Conservation (phyloP, 2,329 filamentous ascomycete species). For the Pseudonectria buxi region DNA sequence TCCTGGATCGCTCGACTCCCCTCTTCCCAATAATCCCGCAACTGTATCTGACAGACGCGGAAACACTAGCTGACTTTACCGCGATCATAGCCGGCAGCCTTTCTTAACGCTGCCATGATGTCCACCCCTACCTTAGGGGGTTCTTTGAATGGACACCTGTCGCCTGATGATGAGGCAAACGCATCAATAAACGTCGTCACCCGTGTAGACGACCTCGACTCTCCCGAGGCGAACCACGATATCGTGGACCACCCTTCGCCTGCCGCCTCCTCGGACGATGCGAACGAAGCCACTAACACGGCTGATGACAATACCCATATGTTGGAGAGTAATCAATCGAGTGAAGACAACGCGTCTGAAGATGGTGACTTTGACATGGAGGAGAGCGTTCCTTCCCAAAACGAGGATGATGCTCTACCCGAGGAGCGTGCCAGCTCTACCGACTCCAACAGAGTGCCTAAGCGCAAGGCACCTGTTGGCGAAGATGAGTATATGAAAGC, state of each 20-base stretch:
- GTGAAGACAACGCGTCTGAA: constrained; percentile 51
- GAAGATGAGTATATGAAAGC: constrained; percentile 81
- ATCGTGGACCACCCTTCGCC: constrained; percentile 41
- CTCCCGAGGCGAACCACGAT: constrained; percentile 63
- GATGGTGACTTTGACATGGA: constrained; percentile 74
- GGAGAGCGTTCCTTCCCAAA: constrained; percentile 43
- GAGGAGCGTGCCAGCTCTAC: constrained; percentile 62
- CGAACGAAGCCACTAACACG: constrained; percentile 35
- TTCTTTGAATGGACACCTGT: constrained; percentile 60
- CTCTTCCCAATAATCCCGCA: constrained; percentile 16
- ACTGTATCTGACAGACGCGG: constrained; percentile 7
- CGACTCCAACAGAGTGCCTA: constrained; percentile 60
- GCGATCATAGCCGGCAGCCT: constrained; percentile 42
- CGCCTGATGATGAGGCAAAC: constrained; percentile 43
- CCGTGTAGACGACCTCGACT: constrained; percentile 56
- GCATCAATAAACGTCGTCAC: constrained; percentile 32
- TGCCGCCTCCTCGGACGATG: constrained; percentile 36
- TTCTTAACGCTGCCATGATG: constrained; percentile 56
- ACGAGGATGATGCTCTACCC: constrained; percentile 33
- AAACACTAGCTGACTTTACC: constrained; percentile 28
- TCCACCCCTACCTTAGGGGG: constrained; percentile 55
- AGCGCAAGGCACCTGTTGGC: constrained; percentile 63
- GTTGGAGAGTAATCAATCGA: constrained; percentile 42
- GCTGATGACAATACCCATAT: constrained; percentile 32
- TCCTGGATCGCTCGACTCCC: constrained; percentile 24